Conservation (phyloP, 2,329 filamentous ascomycete genomes). For the Penicillium sp. region DNA sequence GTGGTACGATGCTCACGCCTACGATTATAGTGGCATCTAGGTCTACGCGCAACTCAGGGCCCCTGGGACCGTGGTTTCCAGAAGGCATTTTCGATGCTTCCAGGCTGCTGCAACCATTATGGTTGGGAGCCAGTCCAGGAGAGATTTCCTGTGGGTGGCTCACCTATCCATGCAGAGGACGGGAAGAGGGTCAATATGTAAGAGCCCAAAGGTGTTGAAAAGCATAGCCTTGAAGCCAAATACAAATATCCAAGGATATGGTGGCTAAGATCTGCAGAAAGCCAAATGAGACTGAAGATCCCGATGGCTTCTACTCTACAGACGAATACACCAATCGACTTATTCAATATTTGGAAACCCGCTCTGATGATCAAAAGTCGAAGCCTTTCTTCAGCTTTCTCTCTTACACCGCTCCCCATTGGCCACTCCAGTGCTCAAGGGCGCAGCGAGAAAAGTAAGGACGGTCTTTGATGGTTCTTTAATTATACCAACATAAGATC, state of each 20-base stretch:
- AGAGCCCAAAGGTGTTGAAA: too few species aligned
- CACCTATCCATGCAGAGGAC: slow-evolving; percentile 5
- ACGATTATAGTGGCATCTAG: slow-evolving; percentile 33
- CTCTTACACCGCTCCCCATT: slow-evolving; percentile 56
- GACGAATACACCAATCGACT: slow-evolving; percentile 32
- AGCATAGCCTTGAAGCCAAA: neutral
- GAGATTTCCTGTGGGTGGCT: slow-evolving; percentile 6
- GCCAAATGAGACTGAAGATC: slow-evolving; percentile 6
- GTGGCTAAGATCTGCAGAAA: neutral
- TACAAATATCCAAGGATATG: neutral
- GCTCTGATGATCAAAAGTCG: slow-evolving; percentile 38
- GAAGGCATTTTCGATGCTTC: slow-evolving; percentile 29
- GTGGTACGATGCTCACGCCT: neutral
- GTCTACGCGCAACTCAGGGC: slow-evolving; percentile 27
- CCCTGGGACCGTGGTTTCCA: slow-evolving; percentile 35
- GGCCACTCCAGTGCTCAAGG: slow-evolving; percentile 53
- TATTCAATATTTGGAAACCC: slow-evolving; percentile 33
- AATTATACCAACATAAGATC: too few species aligned
- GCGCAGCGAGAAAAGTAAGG: slow-evolving; percentile 2
- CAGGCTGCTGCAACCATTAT: slow-evolving; percentile 37
- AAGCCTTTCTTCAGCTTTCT: slow-evolving; percentile 54
- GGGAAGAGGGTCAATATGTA: slow-evolving; percentile 6
- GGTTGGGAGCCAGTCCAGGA: slow-evolving; percentile 31
- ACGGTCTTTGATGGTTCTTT: neutral
- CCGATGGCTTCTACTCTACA: slow-evolving; percentile 28